Evolutionary conservation across 169 alveolate genomes (phyloP).

Genomic region (Eimeria falciformis): DNA sequence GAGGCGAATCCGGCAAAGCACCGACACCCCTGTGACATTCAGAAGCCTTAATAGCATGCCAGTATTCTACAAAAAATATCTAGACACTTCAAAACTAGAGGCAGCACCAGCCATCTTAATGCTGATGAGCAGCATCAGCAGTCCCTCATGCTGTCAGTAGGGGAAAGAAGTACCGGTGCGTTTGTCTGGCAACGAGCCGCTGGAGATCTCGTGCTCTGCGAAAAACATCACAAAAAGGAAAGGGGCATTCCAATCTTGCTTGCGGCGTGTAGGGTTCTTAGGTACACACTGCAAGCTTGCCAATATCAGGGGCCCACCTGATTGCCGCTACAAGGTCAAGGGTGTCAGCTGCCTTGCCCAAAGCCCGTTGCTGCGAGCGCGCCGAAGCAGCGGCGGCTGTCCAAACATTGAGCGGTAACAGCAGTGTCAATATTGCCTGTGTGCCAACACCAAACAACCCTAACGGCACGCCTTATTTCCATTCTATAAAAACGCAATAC

Average conservation of each 20-base stretch:
- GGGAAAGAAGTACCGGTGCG: not conserved
- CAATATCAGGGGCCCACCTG: not conserved
- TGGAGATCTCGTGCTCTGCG: slow-evolving; percentile 36
- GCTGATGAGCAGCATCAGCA: not conserved
- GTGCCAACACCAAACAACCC: not conserved
- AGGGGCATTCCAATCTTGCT: not conserved
- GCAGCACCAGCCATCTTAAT: not conserved
- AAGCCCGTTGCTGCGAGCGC: slow-evolving; percentile 25
- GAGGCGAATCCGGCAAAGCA: not conserved
- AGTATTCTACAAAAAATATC: not conserved
- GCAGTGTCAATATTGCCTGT: slow-evolving; percentile 50
- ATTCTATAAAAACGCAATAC: too few species aligned
- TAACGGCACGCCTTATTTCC: too few species aligned
- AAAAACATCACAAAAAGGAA: not conserved
- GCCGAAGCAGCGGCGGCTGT: slow-evolving; percentile 29
- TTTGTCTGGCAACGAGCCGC: slow-evolving; percentile 7
- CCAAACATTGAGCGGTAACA: slow-evolving; percentile 53
- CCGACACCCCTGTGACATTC: not conserved
- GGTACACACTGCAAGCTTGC: not conserved
- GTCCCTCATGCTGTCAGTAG: not conserved
- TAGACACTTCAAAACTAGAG: not conserved
- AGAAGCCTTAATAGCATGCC: not conserved
- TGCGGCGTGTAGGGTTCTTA: not conserved
- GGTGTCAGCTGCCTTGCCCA: slow-evolving; percentile 63
- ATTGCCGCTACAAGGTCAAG: slow-evolving; percentile 63